Evolutionary conservation across 2,329 filamentous ascomycete genomes (phyloP).

Genomic region (Apiospora phragmitis): DNA sequence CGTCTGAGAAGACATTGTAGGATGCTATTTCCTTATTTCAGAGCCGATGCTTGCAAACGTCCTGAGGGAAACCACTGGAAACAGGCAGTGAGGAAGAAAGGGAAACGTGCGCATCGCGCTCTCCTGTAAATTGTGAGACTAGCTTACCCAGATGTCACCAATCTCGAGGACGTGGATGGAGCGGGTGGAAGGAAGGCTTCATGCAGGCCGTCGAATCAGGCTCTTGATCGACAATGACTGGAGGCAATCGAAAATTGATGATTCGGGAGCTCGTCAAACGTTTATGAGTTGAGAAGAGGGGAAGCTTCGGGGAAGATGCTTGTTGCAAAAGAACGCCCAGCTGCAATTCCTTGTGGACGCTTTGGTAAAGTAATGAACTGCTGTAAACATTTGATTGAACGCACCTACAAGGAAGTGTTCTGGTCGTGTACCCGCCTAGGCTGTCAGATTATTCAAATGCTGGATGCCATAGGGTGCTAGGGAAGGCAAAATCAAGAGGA

Average conservation of each 20-base stretch:
- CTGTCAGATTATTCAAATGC: too few relatives aligned
- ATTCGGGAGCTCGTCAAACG: not conserved
- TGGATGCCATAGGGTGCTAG: too few relatives aligned
- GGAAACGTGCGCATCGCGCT: not conserved
- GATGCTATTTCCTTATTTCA: not conserved
- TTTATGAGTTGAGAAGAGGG: not conserved
- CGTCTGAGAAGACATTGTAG: not conserved
- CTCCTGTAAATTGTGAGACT: not conserved
- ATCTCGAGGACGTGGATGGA: too few relatives aligned
- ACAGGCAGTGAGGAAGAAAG: not conserved
- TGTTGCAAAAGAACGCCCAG: not conserved
- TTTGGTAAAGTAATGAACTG: not conserved
- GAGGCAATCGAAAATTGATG: not conserved
- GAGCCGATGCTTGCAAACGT: not conserved
- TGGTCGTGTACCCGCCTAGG: not conserved
- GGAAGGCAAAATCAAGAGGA: too few relatives aligned
- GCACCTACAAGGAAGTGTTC: not conserved
- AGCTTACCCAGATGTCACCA: not conserved
- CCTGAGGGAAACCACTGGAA: not conserved
- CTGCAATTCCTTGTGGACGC: not conserved
- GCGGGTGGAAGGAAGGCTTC: too few relatives aligned
- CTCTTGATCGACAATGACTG: not conserved
- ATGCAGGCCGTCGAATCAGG: not conserved
- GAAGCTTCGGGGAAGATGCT: not conserved
- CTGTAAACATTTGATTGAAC: too few relatives aligned